Conservation (phyloP, 139 green algal genomes). For the Pseudopediastrum boryanum region DNA sequence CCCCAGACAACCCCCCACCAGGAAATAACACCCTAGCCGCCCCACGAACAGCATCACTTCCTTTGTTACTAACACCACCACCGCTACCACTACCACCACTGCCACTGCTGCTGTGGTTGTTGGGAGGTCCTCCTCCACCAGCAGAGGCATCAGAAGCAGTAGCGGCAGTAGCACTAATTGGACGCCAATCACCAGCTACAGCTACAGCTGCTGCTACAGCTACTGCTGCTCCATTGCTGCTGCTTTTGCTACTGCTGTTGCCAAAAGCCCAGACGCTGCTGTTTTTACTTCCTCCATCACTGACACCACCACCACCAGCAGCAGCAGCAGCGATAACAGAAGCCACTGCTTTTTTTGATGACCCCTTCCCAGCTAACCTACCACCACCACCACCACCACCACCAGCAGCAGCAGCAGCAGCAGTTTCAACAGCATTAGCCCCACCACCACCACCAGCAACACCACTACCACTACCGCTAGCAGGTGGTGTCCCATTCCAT, state of each 20-base stretch:
- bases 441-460: not conserved
- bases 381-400: slow-evolving; percentile 1
- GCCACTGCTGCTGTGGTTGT: not conserved
- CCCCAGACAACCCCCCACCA: too few relatives aligned
- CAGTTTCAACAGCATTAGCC: slow-evolving; percentile 10
- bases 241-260: slow-evolving; percentile 24
- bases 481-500: too few relatives aligned
- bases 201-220: slow-evolving; percentile 7
- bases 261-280: not conserved
- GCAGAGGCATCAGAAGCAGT: not conserved
- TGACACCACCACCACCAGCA: not conserved
- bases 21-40: too few relatives aligned
- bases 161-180: slow-evolving; percentile 2
- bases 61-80: not conserved
- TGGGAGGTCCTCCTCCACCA: not conserved
- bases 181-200: not conserved
- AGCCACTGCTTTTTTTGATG: slow-evolving; percentile 3
- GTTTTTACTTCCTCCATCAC: not conserved
- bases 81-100: not conserved
- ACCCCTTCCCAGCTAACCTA: not conserved
- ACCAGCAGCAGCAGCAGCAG: slow-evolving; percentile 18
- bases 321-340: not conserved
- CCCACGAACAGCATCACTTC: not conserved
- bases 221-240: not conserved
- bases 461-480: not conserved